Conservation (phyloP, 2,329 filamentous ascomycete species). For the Moelleriella libera region DNA sequence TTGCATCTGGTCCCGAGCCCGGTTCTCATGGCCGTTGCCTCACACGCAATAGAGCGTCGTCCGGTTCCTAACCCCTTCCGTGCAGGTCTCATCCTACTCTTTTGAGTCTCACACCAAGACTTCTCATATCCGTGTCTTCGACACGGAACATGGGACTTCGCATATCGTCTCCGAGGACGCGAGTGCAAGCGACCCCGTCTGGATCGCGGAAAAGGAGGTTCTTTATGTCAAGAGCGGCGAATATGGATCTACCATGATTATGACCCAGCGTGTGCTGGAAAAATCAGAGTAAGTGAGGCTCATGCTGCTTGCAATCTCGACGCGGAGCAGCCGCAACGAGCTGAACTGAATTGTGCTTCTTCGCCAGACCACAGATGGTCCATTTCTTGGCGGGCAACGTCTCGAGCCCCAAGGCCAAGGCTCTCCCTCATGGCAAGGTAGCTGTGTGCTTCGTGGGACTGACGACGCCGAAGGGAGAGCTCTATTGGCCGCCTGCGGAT, state of each 20-base stretch:
- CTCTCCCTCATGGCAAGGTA: slow-evolving; percentile 32
- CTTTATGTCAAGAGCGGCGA: slow-evolving; percentile 37
- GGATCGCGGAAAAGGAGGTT: slow-evolving; percentile 56
- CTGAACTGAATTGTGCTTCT: background rate
- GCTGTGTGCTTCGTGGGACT: slow-evolving; percentile 47
- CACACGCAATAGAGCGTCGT: no score
- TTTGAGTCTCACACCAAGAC: slow-evolving; percentile 61
- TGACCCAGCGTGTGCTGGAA: slow-evolving; percentile 21
- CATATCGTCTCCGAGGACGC: slow-evolving; percentile 50
- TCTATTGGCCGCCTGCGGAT: slow-evolving; percentile 51
- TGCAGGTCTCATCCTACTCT: slow-evolving; percentile 56
- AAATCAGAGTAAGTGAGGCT: slow-evolving; percentile 19
- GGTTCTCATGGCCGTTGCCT: no score
- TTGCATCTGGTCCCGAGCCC: no score
- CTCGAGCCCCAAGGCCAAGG: slow-evolving; percentile 43
- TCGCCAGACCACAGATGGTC: slow-evolving; percentile 27
- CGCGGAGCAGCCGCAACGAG: background rate
- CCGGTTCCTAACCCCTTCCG: background rate
- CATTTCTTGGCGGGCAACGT: slow-evolving; percentile 35
- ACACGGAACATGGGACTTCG: slow-evolving; percentile 52
- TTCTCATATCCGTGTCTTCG: slow-evolving; percentile 55
- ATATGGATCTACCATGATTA: slow-evolving; percentile 30
- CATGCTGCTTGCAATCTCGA: background rate
- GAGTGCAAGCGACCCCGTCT: slow-evolving; percentile 56
- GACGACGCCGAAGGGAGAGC: slow-evolving; percentile 52